Evolutionary conservation across 2,329 filamentous ascomycete genomes (phyloP).

Genomic region (Penicillium sp.): DNA sequence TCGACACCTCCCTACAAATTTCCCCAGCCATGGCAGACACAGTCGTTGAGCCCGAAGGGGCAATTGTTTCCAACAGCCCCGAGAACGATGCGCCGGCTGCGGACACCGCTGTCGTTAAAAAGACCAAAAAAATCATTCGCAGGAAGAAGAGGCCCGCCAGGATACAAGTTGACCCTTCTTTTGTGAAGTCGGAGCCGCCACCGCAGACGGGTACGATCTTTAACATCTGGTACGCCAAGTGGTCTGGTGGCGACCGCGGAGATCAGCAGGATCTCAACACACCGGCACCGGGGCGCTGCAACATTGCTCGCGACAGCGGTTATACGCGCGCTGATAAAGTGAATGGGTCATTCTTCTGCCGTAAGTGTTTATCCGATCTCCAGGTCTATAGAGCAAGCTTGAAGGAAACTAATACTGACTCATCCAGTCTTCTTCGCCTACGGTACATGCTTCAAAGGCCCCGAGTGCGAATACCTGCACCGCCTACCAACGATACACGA

Average conservation of each 20-base stretch:
- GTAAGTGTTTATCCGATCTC: background rate
- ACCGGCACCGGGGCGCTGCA: conserved; percentile 80
- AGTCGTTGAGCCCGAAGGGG: conserved; percentile 18
- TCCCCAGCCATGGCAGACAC: conserved; percentile 30
- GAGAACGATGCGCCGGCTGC: conserved; percentile 19
- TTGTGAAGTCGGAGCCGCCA: conserved; percentile 78
- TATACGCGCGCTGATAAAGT: conserved; percentile 77
- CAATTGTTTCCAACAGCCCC: background rate
- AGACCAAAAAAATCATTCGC: conserved; percentile 87
- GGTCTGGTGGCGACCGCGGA: conserved; percentile 91
- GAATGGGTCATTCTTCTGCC: conserved; percentile 82
- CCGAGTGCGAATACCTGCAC: conserved; percentile 93
- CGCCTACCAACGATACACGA: conserved; percentile 83
- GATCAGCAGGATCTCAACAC: conserved; percentile 84
- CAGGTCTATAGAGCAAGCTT: background rate
- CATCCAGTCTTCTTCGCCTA: conserved; percentile 52
- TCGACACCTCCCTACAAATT: conserved; percentile 1
- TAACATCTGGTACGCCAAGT: conserved; percentile 99
- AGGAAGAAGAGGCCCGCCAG: conserved; percentile 88
- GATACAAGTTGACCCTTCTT: conserved; percentile 82
- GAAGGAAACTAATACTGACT: background rate
- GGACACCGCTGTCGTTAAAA: conserved; percentile 44
- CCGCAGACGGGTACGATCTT: conserved; percentile 93
- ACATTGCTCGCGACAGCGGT: conserved; percentile 73
- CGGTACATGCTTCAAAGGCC: conserved; percentile 64